phyloP scores from a whole-genome alignment of 345 rosid species.

The Microthlaspi erraticum region DNA sequence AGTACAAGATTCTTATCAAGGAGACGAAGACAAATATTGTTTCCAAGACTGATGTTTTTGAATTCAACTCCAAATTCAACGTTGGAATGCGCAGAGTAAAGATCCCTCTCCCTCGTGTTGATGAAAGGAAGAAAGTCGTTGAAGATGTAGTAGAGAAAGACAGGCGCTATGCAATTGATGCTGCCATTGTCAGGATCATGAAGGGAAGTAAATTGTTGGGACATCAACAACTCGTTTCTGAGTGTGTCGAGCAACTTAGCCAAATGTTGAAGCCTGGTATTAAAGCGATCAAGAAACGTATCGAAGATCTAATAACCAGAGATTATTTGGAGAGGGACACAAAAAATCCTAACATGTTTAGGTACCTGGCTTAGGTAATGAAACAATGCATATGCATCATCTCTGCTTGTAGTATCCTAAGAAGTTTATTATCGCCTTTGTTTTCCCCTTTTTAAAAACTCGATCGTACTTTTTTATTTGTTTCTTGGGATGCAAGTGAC shows the following conservation, averaged over 20 bases:
- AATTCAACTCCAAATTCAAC: slow-evolving; percentile 75
- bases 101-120: slow-evolving; percentile 92
- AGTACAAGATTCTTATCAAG: slow-evolving; percentile 75
- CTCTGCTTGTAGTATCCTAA: no score
- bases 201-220: slow-evolving; percentile 80
- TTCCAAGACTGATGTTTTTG: slow-evolving; percentile 60
- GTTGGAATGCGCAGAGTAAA: slow-evolving; percentile 89
- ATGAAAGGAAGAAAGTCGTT: slow-evolving; percentile 84
- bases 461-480: no score
- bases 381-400: no score
- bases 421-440: no score
- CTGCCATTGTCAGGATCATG: slow-evolving; percentile 96
- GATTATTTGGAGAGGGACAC: slow-evolving; percentile 92
- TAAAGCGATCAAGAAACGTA: slow-evolving; percentile 87
- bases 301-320: slow-evolving; percentile 79
- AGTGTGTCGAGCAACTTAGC: slow-evolving; percentile 82
- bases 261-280: slow-evolving; percentile 98
- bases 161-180: slow-evolving; percentile 84
- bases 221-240: slow-evolving; percentile 77
- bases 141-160: slow-evolving; percentile 93
- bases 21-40: slow-evolving; percentile 62
- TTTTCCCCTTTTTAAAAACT: no score
- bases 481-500: no score
- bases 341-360: slow-evolving; percentile 66
- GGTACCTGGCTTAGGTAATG: slow-evolving; percentile 65